Evolutionary conservation across 2,329 filamentous ascomycete species (phyloP).

Genomic region (Xylaria sp.): DNA sequence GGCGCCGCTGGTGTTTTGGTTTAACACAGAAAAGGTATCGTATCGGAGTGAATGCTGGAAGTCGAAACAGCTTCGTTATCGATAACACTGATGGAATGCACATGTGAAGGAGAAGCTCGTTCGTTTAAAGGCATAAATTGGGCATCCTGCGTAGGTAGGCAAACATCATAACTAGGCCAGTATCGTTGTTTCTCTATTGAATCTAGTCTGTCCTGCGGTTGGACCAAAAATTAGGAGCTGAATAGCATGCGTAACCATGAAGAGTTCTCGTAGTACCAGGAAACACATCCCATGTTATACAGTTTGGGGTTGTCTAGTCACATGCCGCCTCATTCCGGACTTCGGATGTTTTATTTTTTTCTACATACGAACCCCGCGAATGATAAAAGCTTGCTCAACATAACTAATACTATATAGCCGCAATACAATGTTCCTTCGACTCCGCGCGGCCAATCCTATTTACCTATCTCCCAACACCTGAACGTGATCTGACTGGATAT

Average conservation of each 20-base stretch:
- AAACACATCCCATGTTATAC: not conserved
- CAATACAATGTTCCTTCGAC: not conserved
- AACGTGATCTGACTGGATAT: not conserved
- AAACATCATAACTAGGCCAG: too few species aligned
- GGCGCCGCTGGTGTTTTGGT: not conserved
- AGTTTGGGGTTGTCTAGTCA: not conserved
- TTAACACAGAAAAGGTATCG: not conserved
- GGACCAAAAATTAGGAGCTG: not conserved
- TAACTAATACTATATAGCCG: conserved; percentile 18
- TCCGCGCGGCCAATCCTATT: not conserved
- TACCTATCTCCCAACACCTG: conserved; percentile 5
- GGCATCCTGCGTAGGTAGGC: not conserved
- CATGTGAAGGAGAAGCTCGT: too few species aligned
- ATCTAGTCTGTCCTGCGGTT: not conserved
- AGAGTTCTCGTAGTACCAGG: not conserved
- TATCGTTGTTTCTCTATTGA: not conserved
- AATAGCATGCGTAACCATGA: not conserved
- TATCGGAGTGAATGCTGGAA: not conserved
- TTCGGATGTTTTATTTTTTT: not conserved
- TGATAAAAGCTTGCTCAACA: conserved; percentile 4
- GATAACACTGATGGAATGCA: not conserved
- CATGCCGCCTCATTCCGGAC: too few species aligned
- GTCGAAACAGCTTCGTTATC: not conserved
- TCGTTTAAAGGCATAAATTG: not conserved
- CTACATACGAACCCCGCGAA: not conserved